A percentile compares a stretch with the other conserved stretches of the same genome.
phyloP scores from a whole-genome alignment of 2,329 filamentous ascomycete genomes.

The Aphanoascus verrucosus region DNA sequence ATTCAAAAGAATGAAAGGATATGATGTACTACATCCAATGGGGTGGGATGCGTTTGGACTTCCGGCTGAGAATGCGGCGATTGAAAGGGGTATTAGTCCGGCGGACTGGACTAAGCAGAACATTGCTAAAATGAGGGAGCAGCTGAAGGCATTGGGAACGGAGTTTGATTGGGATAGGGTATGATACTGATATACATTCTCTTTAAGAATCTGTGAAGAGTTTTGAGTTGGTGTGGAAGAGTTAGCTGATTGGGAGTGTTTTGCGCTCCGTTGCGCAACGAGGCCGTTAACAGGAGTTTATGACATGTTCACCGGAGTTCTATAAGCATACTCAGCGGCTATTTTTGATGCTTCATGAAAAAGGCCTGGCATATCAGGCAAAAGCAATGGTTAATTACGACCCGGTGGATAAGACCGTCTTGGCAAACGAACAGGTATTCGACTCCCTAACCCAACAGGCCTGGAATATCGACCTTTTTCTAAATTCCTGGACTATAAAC shows the following conservation, averaged over 20 bases:
- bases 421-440: constrained; percentile 69
- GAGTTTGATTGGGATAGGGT: constrained; percentile 76
- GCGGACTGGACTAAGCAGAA: constrained; percentile 69
- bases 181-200: constrained; percentile 26
- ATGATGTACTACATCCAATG: constrained; percentile 74
- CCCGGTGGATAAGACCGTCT: constrained; percentile 75
- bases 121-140: constrained; percentile 73
- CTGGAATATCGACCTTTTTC: constrained; percentile 2
- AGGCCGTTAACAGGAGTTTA: constrained; percentile 54
- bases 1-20: constrained; percentile 62
- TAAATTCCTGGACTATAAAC: constrained; percentile 11
- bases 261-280: constrained; percentile 3
- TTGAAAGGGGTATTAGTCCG: constrained; percentile 68
- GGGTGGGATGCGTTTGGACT: constrained; percentile 91
- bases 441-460: not conserved
- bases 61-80: constrained; percentile 82
- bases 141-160: constrained; percentile 67
- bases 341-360: constrained; percentile 64
- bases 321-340: constrained; percentile 84
- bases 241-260: constrained; percentile 1
- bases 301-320: constrained; percentile 72
- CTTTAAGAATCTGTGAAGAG: not conserved
- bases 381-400: constrained; percentile 85
- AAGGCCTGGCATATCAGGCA: constrained; percentile 69
- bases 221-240: not conserved